phyloP scores from a whole-genome alignment of 345 rosid species.

The Gossypium ekmanianum region DNA sequence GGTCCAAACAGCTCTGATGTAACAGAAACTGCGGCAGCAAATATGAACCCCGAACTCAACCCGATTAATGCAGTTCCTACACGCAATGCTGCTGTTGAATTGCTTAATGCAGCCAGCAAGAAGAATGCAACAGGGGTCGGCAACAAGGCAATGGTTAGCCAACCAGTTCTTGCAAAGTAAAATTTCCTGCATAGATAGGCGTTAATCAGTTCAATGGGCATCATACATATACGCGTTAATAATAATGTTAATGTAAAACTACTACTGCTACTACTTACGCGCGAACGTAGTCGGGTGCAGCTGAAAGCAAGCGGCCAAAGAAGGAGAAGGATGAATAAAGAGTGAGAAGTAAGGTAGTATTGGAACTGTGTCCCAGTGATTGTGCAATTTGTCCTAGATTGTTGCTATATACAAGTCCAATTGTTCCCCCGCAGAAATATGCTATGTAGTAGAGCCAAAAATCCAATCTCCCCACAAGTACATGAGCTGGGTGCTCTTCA shows the following conservation, averaged over 20 bases:
- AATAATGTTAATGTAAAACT: not conserved
- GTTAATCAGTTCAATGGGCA: not conserved
- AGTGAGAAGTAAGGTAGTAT: constrained; percentile 65
- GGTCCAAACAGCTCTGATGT: constrained; percentile 95
- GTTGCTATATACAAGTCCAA: constrained; percentile 94
- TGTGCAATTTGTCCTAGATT: constrained; percentile 94
- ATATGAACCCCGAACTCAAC: constrained; percentile 87
- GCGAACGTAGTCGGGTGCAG: constrained; percentile 82
- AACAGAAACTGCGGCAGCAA: constrained; percentile 89
- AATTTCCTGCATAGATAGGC: constrained; percentile 51
- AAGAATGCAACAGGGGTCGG: constrained; percentile 86
- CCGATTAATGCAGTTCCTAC: constrained; percentile 70
- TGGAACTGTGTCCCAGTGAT: constrained; percentile 60
- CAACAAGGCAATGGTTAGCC: constrained; percentile 71
- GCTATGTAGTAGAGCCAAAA: constrained; percentile 86
- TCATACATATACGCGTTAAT: not conserved
- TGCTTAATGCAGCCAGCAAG: constrained; percentile 58
- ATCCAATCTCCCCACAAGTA: constrained; percentile 67
- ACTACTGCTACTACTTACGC: constrained; percentile 34
- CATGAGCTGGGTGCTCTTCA: constrained; percentile 54
- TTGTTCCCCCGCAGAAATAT: constrained; percentile 91
- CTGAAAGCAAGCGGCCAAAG: constrained; percentile 92
- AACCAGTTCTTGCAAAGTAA: constrained; percentile 90
- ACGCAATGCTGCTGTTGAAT: constrained; percentile 45
- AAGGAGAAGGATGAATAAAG: constrained; percentile 91